phyloP scores from a whole-genome alignment of 2,329 filamentous ascomycete genomes.

The Fusarium xylarioides region DNA sequence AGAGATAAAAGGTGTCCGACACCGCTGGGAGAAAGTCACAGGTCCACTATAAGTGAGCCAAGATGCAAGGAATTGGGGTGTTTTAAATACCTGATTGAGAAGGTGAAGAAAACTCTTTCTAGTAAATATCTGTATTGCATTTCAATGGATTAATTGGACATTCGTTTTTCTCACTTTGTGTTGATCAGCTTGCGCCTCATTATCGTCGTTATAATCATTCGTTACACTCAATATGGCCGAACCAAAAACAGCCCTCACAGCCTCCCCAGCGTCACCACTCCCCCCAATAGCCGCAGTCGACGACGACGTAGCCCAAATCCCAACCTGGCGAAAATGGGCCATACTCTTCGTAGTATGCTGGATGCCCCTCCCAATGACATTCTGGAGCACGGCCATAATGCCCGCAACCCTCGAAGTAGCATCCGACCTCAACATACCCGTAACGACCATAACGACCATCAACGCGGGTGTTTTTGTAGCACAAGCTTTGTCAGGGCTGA shows the following conservation, averaged over 20 bases:
- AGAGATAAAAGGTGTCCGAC: not conserved
- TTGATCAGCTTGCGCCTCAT: too few relatives aligned
- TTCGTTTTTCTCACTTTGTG: not conserved
- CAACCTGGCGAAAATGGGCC: conserved; percentile 40
- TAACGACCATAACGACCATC: conserved; percentile 32
- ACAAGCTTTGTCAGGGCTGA: conserved; percentile 37
- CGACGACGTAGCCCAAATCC: conserved; percentile 33
- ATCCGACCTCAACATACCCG: conserved; percentile 6
- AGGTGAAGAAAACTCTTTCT: not conserved
- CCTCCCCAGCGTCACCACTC: not conserved
- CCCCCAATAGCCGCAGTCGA: conserved; percentile 23
- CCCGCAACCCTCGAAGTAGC: conserved; percentile 36
- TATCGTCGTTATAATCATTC: too few relatives aligned
- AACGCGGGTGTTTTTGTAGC: conserved; percentile 41
- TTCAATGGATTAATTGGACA: too few relatives aligned
- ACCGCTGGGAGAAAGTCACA: conserved; percentile 22
- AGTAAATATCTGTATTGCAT: not conserved
- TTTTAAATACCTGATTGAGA: not conserved
- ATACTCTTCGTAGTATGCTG: conserved; percentile 43
- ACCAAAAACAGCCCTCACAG: conserved; percentile 10
- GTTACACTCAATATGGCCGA: conserved; percentile 11
- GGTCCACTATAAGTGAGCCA: not conserved
- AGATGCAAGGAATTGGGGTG: not conserved
- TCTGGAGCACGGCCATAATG: conserved; percentile 43
- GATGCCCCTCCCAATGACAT: conserved; percentile 44